These are phyloP conservation scores for Linnemannia exigua DNA, from an alignment of 192 early-diverging fungal species.

Conservation along the genomic window DNA sequence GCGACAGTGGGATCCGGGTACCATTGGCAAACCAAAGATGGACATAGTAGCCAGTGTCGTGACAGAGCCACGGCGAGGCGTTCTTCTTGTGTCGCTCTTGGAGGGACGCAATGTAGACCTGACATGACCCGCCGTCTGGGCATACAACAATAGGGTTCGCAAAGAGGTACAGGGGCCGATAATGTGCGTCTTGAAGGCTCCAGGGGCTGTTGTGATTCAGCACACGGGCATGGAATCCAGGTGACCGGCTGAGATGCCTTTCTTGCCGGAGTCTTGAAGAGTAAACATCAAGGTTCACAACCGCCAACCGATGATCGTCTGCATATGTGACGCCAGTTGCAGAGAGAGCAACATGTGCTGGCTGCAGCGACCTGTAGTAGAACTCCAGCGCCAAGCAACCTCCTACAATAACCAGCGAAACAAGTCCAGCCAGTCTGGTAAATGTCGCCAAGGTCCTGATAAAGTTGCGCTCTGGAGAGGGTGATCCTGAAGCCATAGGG, in stretches of 20 bases:
- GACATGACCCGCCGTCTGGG: constrained; percentile 20
- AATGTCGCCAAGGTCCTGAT: neutral
- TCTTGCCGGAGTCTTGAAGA: constrained; percentile 10
- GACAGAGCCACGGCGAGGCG: constrained; percentile 8
- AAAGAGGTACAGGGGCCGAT: constrained; percentile 7
- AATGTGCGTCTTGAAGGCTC: constrained; percentile 28
- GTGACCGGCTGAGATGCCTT: constrained; percentile 6
- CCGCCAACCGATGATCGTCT: constrained; percentile 7
- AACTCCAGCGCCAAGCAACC: neutral
- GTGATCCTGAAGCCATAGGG: neutral
- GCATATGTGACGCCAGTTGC: constrained; percentile 8
- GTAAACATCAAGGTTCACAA: constrained; percentile 20
- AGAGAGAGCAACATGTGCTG: constrained; percentile 23
- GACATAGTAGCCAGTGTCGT: constrained; percentile 22
- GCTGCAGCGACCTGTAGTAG: neutral
- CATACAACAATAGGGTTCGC: constrained; percentile 27
- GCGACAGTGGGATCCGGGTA: constrained; percentile 13
- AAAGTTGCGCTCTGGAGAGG: neutral
- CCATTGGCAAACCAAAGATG: constrained; percentile 56
- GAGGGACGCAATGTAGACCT: constrained; percentile 11
- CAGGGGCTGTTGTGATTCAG: constrained; percentile 14
- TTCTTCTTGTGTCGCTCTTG: neutral
- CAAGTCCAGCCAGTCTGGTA: constrained; percentile 11
- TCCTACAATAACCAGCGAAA: constrained; percentile 14
- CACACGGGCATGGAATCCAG: constrained; percentile 33